Evolutionary conservation across 257 asterid genomes (phyloP).

Genomic region (Nicotiana undulata): DNA sequence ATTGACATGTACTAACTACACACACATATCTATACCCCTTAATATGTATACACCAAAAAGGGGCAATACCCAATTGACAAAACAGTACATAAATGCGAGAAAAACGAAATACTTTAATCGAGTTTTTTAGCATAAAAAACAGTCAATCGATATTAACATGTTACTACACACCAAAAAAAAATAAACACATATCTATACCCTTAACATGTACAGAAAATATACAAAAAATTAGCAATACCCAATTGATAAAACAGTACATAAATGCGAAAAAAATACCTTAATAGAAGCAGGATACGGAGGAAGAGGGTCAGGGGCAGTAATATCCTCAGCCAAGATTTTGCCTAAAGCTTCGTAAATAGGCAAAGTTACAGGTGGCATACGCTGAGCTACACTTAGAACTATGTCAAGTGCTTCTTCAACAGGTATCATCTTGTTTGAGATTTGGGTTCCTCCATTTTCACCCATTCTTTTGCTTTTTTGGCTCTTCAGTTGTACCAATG

Average conservation of each 20-base stretch:
- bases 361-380: conserved; percentile 56
- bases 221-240: neutral
- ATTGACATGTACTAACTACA: too few relatives aligned
- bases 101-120: conserved; percentile 44
- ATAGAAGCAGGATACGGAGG: conserved; percentile 96
- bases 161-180: too few relatives aligned
- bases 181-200: too few relatives aligned
- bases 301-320: conserved; percentile 77
- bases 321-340: conserved; percentile 75
- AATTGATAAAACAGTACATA: neutral
- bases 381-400: conserved; percentile 51
- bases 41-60: neutral
- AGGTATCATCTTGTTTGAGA: conserved; percentile 35
- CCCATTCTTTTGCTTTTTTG: neutral
- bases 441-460: neutral
- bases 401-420: conserved; percentile 57
- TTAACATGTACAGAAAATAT: neutral
- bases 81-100: neutral
- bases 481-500: neutral
- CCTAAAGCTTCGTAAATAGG: conserved; percentile 57
- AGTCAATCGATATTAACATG: neutral
- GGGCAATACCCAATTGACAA: neutral
- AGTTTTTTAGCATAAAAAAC: neutral
- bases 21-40: too few relatives aligned
- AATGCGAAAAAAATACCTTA: conserved; percentile 37